Percentiles rank a stretch among this genome's conserved stretches.
Conservation (phyloP, 257 asterid genomes). For the Striga asiatica region DNA sequence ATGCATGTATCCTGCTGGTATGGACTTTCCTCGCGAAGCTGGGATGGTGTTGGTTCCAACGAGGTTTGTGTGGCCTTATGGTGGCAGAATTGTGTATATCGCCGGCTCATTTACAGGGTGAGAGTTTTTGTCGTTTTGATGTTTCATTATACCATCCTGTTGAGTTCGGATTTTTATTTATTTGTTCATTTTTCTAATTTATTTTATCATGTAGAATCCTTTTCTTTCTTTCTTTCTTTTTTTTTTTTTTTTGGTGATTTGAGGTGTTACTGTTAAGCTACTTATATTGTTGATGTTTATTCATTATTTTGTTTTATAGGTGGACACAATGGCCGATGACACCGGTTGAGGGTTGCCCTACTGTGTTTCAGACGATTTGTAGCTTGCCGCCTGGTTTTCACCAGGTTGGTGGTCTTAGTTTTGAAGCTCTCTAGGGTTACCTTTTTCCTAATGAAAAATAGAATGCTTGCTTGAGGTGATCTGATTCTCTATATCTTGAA, state of each 20-base stretch:
- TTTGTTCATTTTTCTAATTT: too few relatives aligned
- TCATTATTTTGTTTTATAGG: constrained; percentile 19
- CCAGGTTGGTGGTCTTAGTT: constrained; percentile 51
- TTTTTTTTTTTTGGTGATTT: constrained; percentile 3
- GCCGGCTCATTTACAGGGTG: constrained; percentile 88
- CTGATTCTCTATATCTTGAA: constrained; percentile 8
- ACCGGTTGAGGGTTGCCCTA: constrained; percentile 90
- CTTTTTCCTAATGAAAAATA: background rate
- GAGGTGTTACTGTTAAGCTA: constrained; percentile 11
- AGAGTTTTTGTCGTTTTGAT: constrained; percentile 12
- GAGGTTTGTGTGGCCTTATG: constrained; percentile 81
- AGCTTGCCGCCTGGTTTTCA: constrained; percentile 76
- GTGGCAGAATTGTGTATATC: constrained; percentile 68
- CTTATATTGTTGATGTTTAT: background rate
- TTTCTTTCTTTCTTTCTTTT: too few relatives aligned
- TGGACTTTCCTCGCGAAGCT: constrained; percentile 38
- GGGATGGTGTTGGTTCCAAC: constrained; percentile 55
- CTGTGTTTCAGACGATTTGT: constrained; percentile 77
- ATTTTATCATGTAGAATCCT: too few relatives aligned
- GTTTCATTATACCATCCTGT: background rate
- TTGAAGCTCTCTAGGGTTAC: constrained; percentile 4
- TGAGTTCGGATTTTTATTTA: background rate
- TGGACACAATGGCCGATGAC: constrained; percentile 87
- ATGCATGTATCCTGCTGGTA: constrained; percentile 25
- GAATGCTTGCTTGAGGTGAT: constrained; percentile 8